Base-by-base conservation (phyloP, 2,329 filamentous ascomycete species). In the Penicillium nordicum region DNA sequence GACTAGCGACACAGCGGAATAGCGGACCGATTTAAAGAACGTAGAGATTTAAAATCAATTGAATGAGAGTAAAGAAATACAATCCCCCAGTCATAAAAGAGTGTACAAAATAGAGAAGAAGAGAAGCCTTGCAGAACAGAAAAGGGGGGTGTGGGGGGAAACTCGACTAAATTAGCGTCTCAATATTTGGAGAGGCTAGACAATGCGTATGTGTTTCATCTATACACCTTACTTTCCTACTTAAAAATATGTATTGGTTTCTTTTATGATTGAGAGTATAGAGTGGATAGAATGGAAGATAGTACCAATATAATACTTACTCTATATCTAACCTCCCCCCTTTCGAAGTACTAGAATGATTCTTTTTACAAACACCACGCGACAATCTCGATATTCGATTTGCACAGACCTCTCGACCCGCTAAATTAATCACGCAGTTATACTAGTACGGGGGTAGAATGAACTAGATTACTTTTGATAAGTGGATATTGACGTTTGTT, bases 51-150 rank as follows among this genome's bases (percentile, higher is more conserved):
- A 49, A 29, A 49, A 49, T 38, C 21, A 34, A 25, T 44, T 51
- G 27, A 51, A 51, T 51, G 45, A 48, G 45, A 27, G 36, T 25
- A 48, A 21, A 29, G 41, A 43, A 23, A n/a, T 21, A 30, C 27
- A 30, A 32, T 45, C 21, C n/a, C 40, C 34, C 36, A 29, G 23
- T 42, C 41, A 42, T 47, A 40, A 52, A 44, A 44, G 47, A 45
- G 43, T 45, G 32, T 46, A 55, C 52, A 54, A 41, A 36, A 32
- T 32, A 32, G 30, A 41, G 40, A 51, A 36, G 36, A 43, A 52
- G 53, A 49, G 47, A 54, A 55, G 44, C 40, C 43, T 30, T 57
- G 53, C 38, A 57, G 49, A 53, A 58, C 49, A 32, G 38, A 50
- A 61, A 47, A 47, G 44, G 50, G 51, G 48, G 56, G 54, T 41